Evolutionary conservation across 306 rosid genomes (phyloP).

Genomic region (Glycyrrhiza uralensis): DNA sequence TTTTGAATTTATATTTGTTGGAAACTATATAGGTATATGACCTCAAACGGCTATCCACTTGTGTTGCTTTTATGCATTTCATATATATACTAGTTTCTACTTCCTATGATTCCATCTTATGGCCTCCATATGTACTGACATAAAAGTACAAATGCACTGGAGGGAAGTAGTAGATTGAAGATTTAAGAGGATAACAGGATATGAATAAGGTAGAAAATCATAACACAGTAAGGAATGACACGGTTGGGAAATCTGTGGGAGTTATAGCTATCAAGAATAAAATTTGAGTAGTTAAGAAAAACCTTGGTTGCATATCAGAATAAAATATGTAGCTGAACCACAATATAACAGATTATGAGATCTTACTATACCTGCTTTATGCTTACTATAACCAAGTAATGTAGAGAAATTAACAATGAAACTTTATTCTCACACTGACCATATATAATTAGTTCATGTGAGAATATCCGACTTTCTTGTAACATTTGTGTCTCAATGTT

Average conservation of each 20-base stretch:
- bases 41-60: background rate
- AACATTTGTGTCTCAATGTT: background rate
- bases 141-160: background rate
- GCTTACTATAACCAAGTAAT: background rate
- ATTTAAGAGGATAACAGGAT: background rate
- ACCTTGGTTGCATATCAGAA: background rate
- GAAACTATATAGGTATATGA: background rate
- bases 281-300: background rate
- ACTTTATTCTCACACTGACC: background rate
- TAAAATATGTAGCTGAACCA: background rate
- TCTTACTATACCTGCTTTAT: background rate
- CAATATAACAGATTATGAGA: background rate
- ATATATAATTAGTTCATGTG: background rate
- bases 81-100: background rate
- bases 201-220: conserved; percentile 6
- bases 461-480: background rate
- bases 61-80: conserved; percentile 4
- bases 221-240: background rate
- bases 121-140: background rate
- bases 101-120: background rate
- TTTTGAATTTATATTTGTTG: background rate
- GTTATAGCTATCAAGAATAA: background rate
- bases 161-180: background rate
- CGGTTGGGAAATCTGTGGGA: background rate
- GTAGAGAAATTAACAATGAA: background rate